Evolutionary conservation across 2,329 filamentous ascomycete species (phyloP), one percentile per base, ranked within the genome.

Genomic region (Didymella segeticola): DNA sequence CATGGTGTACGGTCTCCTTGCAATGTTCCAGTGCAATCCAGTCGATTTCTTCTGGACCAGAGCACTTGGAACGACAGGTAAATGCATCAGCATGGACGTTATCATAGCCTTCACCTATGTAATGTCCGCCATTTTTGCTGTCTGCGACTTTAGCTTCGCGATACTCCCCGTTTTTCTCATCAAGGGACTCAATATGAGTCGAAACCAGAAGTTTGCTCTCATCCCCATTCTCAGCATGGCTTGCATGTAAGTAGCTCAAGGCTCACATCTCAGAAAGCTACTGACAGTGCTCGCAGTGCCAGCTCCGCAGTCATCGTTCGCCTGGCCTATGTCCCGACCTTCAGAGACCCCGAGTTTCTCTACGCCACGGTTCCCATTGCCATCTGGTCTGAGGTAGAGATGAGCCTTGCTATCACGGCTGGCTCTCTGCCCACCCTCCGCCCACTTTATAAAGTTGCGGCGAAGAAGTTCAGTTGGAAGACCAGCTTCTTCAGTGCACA

Each of bases 181-280:
- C 7, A 80, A 75, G 69, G 77, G 79, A 23, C 65, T 85, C 39
- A 79, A 84, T 52, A 83, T 86, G 77, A 78, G 78, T 53, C 46
- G 47, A 4, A 50, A 56, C 23, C 47, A 52, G n/a, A 60, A 57
- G 43, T 17, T 57, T 4, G 36, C 50, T n/a, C 47, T 54, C 11
- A 25, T 51, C 14, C 50, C 57, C 7, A 45, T 60, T 12, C 25
- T 60, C 1, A 47, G 37, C 2, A 53, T 60, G 29, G 50, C 54
- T 25, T 60, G 54, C 54, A 52, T 57, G 45, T 41, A 20, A 19
- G 41, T 34, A 43, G 3, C 3, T 17, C 8, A 19, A 8, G 10
- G 3, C 15, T 17, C 15, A n/a, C 14, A 14, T 14, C 2, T 20
- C 27, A 4, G 20, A n/a, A 17, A 11, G 9, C 4, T 27, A 41